phyloP scores from a whole-genome alignment of 495 filamentous ascomycete species.

The Neurospora intermedia region DNA sequence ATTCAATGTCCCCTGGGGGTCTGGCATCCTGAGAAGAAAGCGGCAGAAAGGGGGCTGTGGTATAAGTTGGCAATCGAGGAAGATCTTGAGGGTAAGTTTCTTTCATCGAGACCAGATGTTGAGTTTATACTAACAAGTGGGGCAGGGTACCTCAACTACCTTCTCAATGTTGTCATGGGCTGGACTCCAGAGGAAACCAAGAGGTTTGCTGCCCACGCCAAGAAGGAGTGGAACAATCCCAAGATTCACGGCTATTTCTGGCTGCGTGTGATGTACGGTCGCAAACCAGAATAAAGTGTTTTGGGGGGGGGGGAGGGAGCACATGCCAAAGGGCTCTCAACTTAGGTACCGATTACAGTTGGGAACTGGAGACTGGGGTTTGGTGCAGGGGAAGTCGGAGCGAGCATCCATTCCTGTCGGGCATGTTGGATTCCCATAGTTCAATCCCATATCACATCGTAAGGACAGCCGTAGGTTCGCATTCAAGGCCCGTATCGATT shows the following conservation, averaged over 20 bases:
- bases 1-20: background rate
- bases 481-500: no score
- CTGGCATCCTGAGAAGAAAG: conserved; percentile 26
- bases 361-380: background rate
- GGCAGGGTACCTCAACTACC: conserved; percentile 15
- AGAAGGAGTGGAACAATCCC: conserved; percentile 8
- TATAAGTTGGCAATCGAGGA: conserved; percentile 11
- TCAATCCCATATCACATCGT: background rate
- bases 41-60: conserved; percentile 36
- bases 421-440: background rate
- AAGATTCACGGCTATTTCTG: conserved; percentile 5
- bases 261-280: conserved; percentile 19
- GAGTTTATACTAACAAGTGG: background rate
- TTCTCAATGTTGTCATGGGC: conserved; percentile 18
- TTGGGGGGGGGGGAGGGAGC: background rate
- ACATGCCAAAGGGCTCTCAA: background rate
- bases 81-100: conserved; percentile 14
- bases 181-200: conserved; percentile 12
- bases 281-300: conserved; percentile 13
- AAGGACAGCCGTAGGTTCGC: background rate
- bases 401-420: background rate
- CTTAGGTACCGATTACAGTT: background rate
- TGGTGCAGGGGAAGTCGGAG: background rate
- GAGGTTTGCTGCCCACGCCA: conserved; percentile 7
- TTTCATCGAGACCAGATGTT: background rate